Base-by-base conservation (phyloP, 2,329 filamentous ascomycete species). In the Allantophomopsis cytisporea region DNA sequence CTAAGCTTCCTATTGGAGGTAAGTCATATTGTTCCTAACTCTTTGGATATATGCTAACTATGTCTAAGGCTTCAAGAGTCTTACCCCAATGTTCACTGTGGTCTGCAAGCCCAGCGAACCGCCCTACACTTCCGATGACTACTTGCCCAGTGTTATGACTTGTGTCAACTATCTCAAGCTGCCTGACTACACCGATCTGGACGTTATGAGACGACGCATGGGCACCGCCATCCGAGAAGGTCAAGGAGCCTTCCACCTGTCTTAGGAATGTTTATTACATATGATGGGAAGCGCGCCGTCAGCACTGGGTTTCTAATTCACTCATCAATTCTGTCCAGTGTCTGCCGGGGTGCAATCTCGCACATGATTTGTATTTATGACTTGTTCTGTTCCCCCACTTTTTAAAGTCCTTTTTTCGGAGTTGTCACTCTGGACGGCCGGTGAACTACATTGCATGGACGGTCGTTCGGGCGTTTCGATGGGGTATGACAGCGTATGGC, bases 61-160 rank as follows among this genome's bases (percentile, higher is more conserved):
- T 28, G 37, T 39, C 23, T 7, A 41, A 95, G 88, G 91, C 43
- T 98, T 98, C 73, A 94, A 93, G 65, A 84, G 80, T 59, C 75
- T 98, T 45, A 96, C 87, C 2, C 91, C 91, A 15, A 95, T 96
- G 80, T 96, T 98, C 58, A 98, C 91, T 3, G 91, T 98, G 45
- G 91, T 98, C 34, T 96, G 91, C 71, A 95, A 95, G 61, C 89
- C 89, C n/a, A 94, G 85, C 59, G 91, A 98, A 56, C 78, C 86
- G 13, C 91, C 91, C 2, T 91, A 88, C 59, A 82, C 80, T 3
- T 89, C 89, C 4, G 91, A 98, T 55, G 91, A 98, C 63, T 98
- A 96, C 54, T 72, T 98, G n/a, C 91, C 93, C 11, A 96, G 88
- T 57, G 93, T 98, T 58, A 98, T 98, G 93, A 98, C 93, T 10